These are phyloP conservation scores for Ascochyta fabae DNA, from an alignment of 2,329 filamentous ascomycete genomes.

Conservation along the genomic window DNA sequence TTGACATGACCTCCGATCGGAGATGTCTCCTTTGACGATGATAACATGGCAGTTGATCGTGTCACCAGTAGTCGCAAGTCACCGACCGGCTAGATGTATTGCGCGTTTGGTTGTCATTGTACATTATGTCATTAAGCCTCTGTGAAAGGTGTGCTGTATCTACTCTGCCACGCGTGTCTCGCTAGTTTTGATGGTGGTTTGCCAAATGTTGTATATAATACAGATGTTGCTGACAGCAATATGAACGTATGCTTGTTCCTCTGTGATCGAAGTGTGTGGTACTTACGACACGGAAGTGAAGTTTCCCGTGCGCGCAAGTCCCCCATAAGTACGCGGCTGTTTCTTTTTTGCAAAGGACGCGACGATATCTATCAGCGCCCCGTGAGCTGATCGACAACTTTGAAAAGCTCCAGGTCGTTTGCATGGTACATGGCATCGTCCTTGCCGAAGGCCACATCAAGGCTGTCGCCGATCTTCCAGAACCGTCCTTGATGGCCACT, in stretches of 20 bases:
- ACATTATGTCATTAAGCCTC: slow-evolving; percentile 9
- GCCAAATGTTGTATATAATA: slow-evolving; percentile 1
- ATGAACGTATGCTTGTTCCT: not conserved
- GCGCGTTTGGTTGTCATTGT: not conserved
- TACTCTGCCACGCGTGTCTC: not conserved
- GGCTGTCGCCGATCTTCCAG: slow-evolving; percentile 44
- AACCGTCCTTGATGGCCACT: slow-evolving; percentile 41
- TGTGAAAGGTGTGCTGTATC: not conserved
- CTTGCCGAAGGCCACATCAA: slow-evolving; percentile 52
- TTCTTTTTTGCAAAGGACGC: not conserved
- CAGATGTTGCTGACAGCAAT: slow-evolving; percentile 1
- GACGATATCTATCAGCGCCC: slow-evolving; percentile 14
- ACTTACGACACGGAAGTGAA: not conserved
- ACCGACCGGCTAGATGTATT: too few relatives aligned
- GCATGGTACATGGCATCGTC: slow-evolving; percentile 55
- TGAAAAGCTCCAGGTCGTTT: slow-evolving; percentile 38
- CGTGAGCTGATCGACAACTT: slow-evolving; percentile 34
- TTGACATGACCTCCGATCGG: not conserved
- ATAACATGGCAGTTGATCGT: too few relatives aligned
- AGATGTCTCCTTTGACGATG: slow-evolving; percentile 5
- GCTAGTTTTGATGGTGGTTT: not conserved
- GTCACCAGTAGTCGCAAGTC: not conserved
- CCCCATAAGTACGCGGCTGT: not conserved
- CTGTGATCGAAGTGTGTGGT: not conserved
- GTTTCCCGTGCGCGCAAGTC: not conserved